phyloP scores from a whole-genome alignment of 257 asterid genomes.

The Ligustrum vulgare region DNA sequence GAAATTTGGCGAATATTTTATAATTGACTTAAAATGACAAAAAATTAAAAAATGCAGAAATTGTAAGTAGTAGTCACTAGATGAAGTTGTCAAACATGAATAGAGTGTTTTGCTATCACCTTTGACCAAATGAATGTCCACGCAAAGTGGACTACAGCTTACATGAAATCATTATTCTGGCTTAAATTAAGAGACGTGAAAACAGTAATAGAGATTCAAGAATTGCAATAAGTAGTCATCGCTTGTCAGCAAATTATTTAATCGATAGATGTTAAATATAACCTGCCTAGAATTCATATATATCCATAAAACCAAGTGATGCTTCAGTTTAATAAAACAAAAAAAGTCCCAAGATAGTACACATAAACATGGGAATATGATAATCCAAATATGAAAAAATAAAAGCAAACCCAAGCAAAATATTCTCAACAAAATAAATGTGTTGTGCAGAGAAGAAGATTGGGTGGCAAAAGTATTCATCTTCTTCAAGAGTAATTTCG shows the following conservation, averaged over 20 bases:
- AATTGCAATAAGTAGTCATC: not conserved
- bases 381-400: not conserved
- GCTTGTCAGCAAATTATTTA: not conserved
- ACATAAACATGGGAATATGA: not conserved
- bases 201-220: not conserved
- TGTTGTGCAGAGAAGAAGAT: not conserved
- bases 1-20: constrained; percentile 1
- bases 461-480: not conserved
- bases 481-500: not conserved
- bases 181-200: not conserved
- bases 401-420: not conserved
- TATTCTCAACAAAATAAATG: not conserved
- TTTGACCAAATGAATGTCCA: constrained; percentile 1
- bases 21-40: not conserved
- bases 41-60: not conserved
- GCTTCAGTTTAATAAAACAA: not conserved
- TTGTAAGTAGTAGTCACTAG: constrained; percentile 5
- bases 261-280: not conserved
- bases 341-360: not conserved
- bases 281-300: not conserved
- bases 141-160: not conserved
- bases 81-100: not conserved
- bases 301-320: not conserved
- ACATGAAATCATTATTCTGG: not conserved
- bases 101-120: constrained; percentile 1